Evolutionary conservation across 2,329 filamentous ascomycete species (phyloP), one percentile per base, ranked within the genome.

Genomic region (Aureobasidium sp.): DNA sequence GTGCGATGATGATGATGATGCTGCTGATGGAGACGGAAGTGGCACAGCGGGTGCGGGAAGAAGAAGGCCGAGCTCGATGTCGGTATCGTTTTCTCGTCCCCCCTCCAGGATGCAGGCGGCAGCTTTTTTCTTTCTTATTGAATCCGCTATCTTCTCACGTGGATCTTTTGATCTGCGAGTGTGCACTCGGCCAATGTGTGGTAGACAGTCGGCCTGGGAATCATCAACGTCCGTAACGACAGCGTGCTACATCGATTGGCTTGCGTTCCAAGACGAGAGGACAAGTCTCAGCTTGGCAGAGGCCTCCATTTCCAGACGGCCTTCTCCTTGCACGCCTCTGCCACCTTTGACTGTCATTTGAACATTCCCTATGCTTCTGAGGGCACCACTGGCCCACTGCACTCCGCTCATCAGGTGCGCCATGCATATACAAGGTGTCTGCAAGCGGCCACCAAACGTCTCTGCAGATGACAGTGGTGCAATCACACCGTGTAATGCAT

Each of bases 11-110:
- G 44, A 35, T 38, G 44, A 37, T n/a, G 44, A 21, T 6, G 32
- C 6, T 35, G 32, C 10, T 35, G 32, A n/a, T n/a, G n/a, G n/a
- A 12, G 32, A 35, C 27, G 25, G 48, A 40, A 51, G 35, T 32
- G 48, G 48, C 11, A 51, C 35, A 14, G 48, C 48, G 48, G 48
- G 27, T 32, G 48, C 35, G 37, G 35, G 35, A 50, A 50, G 45
- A 37, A 51, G 37, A 41, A 41, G 25, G 37, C 37, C 48, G 48
- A 51, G 48, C 37, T 51, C 48, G 29, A 51, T 40, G 45, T 39
- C 45, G 32, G 32, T 29, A 39, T 49, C 45, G 34, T 49, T 19
- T 8, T 29, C 22, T 39, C 45, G 45, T 49, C 34, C 45, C 27
- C 48, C 37, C 48, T 51, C 48, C 48, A 51, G 48, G 16, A 37